Evolutionary conservation across 2,329 filamentous ascomycete genomes (phyloP).

Genomic region (Neobulgaria alba): DNA sequence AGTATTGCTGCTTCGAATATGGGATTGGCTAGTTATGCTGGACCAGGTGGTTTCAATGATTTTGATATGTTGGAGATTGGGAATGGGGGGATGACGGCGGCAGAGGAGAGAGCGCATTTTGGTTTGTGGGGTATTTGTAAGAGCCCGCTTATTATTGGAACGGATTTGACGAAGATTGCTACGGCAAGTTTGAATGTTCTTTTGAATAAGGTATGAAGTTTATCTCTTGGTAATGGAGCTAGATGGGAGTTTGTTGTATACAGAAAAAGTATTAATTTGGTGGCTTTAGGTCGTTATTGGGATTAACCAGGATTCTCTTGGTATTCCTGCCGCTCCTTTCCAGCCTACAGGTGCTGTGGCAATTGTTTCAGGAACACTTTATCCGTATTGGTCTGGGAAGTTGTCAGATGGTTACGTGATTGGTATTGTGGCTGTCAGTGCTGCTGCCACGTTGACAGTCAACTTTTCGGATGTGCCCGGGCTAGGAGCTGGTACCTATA

Average conservation of each 20-base stretch:
- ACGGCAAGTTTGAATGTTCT: neutral
- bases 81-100: conserved; percentile 27
- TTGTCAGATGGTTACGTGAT: conserved; percentile 30
- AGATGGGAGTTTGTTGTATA: too few relatives aligned
- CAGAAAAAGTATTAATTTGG: too few relatives aligned
- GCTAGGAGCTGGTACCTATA: conserved; percentile 31
- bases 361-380: conserved; percentile 35
- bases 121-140: conserved; percentile 16
- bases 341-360: conserved; percentile 28
- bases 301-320: conserved; percentile 24
- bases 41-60: conserved; percentile 32
- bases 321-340: conserved; percentile 33
- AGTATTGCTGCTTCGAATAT: conserved; percentile 32
- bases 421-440: conserved; percentile 33
- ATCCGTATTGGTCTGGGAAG: conserved; percentile 35
- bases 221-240: too few relatives aligned
- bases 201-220: neutral
- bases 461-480: conserved; percentile 37
- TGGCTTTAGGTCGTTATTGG: conserved; percentile 8
- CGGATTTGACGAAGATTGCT: conserved; percentile 10
- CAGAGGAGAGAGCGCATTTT: conserved; percentile 31
- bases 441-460: conserved; percentile 35
- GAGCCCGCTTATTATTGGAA: conserved; percentile 15
- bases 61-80: conserved; percentile 28
- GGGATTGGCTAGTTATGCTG: conserved; percentile 29